phyloP scores from a whole-genome alignment of 495 filamentous ascomycete species.

The Lophium mytilinum region DNA sequence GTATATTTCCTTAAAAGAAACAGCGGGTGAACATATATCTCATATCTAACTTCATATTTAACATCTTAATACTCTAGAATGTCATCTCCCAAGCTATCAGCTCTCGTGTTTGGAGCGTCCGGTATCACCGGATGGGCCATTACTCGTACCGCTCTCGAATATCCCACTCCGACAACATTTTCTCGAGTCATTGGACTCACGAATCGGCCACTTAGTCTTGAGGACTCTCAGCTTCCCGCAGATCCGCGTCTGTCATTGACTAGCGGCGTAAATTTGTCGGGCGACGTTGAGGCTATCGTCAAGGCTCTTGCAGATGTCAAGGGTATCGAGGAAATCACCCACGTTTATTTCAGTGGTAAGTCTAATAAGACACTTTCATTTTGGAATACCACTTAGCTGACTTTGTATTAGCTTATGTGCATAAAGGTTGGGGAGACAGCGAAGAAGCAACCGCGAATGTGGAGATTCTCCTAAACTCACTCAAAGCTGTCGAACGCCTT shows the following conservation, averaged over 20 bases:
- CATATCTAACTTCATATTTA: no score
- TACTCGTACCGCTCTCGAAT: slow-evolving; percentile 17
- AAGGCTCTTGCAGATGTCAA: slow-evolving; percentile 19
- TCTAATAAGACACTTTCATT: neutral
- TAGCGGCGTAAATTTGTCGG: slow-evolving; percentile 24
- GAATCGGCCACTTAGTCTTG: slow-evolving; percentile 21
- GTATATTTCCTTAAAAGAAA: no score
- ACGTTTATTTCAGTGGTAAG: slow-evolving; percentile 13
- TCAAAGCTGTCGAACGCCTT: neutral
- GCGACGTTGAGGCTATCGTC: slow-evolving; percentile 17
- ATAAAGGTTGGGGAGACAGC: neutral
- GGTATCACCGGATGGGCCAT: slow-evolving; percentile 33
- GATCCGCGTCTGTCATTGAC: slow-evolving; percentile 8
- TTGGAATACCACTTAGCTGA: neutral
- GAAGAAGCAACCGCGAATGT: neutral
- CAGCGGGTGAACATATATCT: no score
- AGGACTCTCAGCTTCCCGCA: slow-evolving; percentile 19
- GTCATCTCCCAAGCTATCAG: no score
- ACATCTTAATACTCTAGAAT: no score
- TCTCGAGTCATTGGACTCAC: slow-evolving; percentile 27
- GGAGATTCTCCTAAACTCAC: neutral
- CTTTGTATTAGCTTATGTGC: neutral
- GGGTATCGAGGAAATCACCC: slow-evolving; percentile 19
- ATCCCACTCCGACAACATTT: slow-evolving; percentile 28
- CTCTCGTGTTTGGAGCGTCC: slow-evolving; percentile 35